Percentiles rank a stretch among this genome's conserved stretches.
Conservation (phyloP, 1,284 basidiomycete species). For the Cutaneotrichosporon curvatum region DNA sequence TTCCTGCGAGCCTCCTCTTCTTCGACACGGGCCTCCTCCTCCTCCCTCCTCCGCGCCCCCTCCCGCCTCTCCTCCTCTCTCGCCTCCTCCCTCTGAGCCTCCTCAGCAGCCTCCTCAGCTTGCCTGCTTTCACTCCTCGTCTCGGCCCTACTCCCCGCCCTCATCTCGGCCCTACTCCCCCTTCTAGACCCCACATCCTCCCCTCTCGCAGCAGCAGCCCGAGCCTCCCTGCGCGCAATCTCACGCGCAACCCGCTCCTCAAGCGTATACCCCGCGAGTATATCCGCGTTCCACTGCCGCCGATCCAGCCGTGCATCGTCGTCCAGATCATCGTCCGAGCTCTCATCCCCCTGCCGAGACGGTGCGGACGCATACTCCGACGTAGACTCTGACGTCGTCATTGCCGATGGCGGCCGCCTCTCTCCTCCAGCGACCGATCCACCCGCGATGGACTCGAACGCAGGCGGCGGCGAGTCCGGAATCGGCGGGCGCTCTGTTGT, state of each 20-base stretch:
- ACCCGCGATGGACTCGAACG: too few relatives aligned
- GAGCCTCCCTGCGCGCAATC: neutral
- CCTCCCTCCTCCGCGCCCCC: neutral
- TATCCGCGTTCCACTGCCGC: constrained; percentile 38
- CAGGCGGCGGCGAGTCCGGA: constrained; percentile 35
- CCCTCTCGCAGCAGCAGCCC: neutral
- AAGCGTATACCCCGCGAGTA: constrained; percentile 37
- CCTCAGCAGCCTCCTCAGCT: neutral
- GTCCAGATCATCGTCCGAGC: neutral
- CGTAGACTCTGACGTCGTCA: neutral
- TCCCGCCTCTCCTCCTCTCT: neutral
- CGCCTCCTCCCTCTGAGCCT: neutral
- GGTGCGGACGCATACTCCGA: too few relatives aligned
- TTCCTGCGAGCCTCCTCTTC: neutral
- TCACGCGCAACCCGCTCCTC: constrained; percentile 38
- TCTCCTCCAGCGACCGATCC: neutral
- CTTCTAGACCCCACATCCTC: neutral
- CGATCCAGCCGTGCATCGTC: constrained; percentile 32
- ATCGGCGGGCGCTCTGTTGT: neutral
- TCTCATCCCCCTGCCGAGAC: neutral
- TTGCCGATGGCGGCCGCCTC: neutral
- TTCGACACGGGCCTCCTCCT: neutral
- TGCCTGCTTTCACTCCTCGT: neutral
- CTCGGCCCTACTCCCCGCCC: too few relatives aligned
- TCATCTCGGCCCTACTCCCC: neutral